Evolutionary conservation across 257 asterid species (phyloP), one percentile per base, ranked within the genome.

Genomic region (Primulina eburnea): DNA sequence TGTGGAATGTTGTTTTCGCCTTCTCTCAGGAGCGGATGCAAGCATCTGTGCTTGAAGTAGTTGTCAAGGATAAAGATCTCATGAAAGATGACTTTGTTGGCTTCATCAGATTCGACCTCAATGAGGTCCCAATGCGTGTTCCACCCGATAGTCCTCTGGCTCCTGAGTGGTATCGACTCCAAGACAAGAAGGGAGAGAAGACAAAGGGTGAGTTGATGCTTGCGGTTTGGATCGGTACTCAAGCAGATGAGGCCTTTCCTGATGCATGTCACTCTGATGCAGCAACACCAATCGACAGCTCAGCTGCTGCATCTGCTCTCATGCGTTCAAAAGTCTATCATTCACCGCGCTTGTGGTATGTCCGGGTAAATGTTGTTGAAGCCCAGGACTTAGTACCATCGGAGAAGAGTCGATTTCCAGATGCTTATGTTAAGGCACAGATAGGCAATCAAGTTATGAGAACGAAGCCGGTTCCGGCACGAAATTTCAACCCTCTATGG

Each of bases 201-300:
- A 85, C 84, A 62, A 88, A 85, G 65, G 94, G 98, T 1, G 98
- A 89, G 76, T 75, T 92, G 69, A 92, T 92, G 98, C 95, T 92
- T 38, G 96, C 96, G 0, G 88, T 92, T 29, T 92, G 98, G 98
- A 83, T 88, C 21, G 98, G 98, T 6, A 92, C 98, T 12, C 98
- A 92, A 80, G 96, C 96, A 1, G 98, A 89, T 14, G 98, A 92
- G 77, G 96, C 98, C 0, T 90, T 88, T 77, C 95, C 97, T 2
- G 97, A 89, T 70, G 98, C 95, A 20, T 92, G 98, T 95, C 95
- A 89, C 75, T 92, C 98, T 4, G 97, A 92, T 68, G 96, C 96
- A 17, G 95, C 97, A 18, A 60, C 89, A 11, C 89, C 92, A 12
- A 24, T 90, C 21, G 96, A 90, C 86, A 85, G 92, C 84, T 79